Conservation (phyloP, 2,329 filamentous ascomycete species). For the Aspergillus aculeatus region DNA sequence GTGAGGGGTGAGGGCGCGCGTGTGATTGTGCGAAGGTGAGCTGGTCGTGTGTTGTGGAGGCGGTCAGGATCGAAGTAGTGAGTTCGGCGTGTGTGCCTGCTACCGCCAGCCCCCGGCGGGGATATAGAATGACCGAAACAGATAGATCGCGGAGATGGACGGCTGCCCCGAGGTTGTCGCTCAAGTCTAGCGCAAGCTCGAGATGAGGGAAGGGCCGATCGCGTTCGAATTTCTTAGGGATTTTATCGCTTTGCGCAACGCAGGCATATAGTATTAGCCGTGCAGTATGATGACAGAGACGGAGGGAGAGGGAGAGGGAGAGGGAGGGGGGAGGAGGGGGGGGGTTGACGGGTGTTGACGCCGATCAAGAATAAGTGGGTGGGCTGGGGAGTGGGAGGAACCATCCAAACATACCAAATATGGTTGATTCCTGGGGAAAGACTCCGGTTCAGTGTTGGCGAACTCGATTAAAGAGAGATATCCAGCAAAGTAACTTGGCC, state of each 20-base stretch:
- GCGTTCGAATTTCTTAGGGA: background rate
- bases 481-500: background rate
- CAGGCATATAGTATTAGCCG: background rate
- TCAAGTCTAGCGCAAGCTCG: background rate
- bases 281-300: background rate
- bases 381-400: background rate
- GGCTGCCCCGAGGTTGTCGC: background rate
- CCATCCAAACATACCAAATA: background rate
- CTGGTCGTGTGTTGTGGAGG: conserved; percentile 26
- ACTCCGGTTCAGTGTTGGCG: background rate
- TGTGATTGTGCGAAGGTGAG: conserved; percentile 6
- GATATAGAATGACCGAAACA: background rate
- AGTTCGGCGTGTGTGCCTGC: conserved; percentile 8
- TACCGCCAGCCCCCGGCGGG: conserved; percentile 9
- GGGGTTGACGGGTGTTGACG: background rate
- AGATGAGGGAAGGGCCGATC: background rate
- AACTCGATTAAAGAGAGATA: background rate
- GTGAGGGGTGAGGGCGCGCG: conserved; percentile 1
- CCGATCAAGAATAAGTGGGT: background rate
- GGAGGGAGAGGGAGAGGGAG: background rate
- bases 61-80: conserved; percentile 22
- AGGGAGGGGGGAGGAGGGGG: background rate
- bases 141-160: background rate
- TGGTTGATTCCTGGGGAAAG: background rate
- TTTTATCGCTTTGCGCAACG: background rate